A percentile compares a stretch with the other conserved stretches of the same genome.
phyloP scores from a whole-genome alignment of 2,329 filamentous ascomycete species.

The Trichoderma citrinoviride region DNA sequence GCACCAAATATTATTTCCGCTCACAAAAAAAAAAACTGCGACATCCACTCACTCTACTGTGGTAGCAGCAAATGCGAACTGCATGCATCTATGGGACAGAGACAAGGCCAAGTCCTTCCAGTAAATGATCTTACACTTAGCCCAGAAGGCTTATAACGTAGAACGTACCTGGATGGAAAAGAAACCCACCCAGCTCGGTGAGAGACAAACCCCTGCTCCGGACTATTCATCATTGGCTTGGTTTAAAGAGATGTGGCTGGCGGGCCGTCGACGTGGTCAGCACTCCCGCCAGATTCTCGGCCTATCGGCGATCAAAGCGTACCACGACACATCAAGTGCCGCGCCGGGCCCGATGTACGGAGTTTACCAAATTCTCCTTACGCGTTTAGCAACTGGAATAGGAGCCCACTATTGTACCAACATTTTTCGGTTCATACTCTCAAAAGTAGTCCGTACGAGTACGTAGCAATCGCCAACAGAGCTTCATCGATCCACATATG shows the following conservation, averaged over 20 bases:
- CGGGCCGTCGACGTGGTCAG: not conserved
- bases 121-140: too few relatives aligned
- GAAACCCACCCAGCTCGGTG: too few relatives aligned
- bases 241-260: constrained; percentile 5
- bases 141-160: too few relatives aligned
- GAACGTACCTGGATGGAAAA: too few relatives aligned
- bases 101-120: too few relatives aligned
- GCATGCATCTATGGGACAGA: too few relatives aligned
- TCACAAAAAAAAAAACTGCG: too few relatives aligned
- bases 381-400: not conserved
- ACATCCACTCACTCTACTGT: too few relatives aligned
- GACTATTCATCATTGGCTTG: not conserved
- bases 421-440: not conserved
- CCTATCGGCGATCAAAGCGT: not conserved
- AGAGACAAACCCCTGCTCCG: not conserved
- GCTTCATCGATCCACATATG: not conserved
- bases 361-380: constrained; percentile 6
- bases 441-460: too few relatives aligned
- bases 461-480: not conserved
- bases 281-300: not conserved
- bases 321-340: not conserved
- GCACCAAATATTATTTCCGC: too few relatives aligned
- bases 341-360: constrained; percentile 1
- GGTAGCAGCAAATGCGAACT: too few relatives aligned
- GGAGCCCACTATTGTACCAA: not conserved